These are phyloP conservation scores for Solanum chaucha DNA, from an alignment of 257 asterid genomes.

Conservation along the genomic window DNA sequence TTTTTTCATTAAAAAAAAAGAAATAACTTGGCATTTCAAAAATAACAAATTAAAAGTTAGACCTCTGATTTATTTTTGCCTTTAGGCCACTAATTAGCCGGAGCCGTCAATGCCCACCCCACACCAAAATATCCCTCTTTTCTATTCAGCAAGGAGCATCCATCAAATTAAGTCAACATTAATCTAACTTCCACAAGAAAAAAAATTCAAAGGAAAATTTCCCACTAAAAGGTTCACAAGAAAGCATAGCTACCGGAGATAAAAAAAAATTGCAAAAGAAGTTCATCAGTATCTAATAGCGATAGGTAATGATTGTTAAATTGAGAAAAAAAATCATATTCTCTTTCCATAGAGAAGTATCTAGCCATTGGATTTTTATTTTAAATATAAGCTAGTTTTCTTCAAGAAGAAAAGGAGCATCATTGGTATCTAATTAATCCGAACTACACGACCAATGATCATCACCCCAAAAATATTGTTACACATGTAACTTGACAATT, in stretches of 20 bases:
- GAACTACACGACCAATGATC: background rate
- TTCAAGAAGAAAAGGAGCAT: background rate
- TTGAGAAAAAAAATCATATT: background rate
- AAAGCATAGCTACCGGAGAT: background rate
- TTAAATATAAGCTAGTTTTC: background rate
- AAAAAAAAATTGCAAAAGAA: background rate
- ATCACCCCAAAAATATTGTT: background rate
- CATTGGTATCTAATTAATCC: background rate
- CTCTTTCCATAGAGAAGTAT: background rate
- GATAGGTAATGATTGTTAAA: background rate
- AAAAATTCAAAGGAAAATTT: background rate
- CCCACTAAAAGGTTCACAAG: background rate
- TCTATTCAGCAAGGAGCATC: background rate
- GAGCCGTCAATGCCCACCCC: too few species aligned
- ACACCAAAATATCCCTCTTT: background rate
- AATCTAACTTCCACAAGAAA: background rate
- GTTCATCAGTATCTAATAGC: background rate
- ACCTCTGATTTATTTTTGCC: too few species aligned
- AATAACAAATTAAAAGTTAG: too few species aligned
- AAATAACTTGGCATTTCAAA: too few species aligned
- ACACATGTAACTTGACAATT: background rate
- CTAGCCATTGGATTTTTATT: background rate
- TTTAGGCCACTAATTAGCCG: too few species aligned
- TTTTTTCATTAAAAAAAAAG: too few species aligned
- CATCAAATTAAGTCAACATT: background rate